A percentile compares a stretch with the other conserved stretches of the same genome.
phyloP scores from a whole-genome alignment of 2,329 filamentous ascomycete species.

The Fusarium kyushuense region DNA sequence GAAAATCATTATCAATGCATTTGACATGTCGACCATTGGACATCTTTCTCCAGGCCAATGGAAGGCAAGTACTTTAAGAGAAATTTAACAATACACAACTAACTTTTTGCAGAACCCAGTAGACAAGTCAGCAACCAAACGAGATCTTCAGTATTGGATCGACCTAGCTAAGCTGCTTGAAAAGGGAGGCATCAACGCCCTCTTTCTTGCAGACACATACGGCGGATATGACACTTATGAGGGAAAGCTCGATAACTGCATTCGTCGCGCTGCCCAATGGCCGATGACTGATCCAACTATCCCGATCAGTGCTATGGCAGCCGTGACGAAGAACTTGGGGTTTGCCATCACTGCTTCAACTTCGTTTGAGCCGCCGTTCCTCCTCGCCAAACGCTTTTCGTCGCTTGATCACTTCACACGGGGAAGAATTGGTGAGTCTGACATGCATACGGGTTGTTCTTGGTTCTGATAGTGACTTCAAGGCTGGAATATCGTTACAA shows the following conservation, averaged over 20 bases:
- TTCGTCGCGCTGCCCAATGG: conserved; percentile 72
- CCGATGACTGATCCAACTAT: conserved; percentile 74
- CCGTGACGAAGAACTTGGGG: conserved; percentile 71
- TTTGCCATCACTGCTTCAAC: conserved; percentile 74
- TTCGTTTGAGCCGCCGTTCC: conserved; percentile 71
- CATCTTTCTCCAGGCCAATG: conserved; percentile 75
- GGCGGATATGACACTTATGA: conserved; percentile 74
- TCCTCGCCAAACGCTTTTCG: conserved; percentile 72
- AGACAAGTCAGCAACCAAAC: conserved; percentile 71
- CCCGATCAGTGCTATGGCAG: conserved; percentile 74
- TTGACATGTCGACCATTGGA: conserved; percentile 74
- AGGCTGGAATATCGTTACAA: conserved; percentile 76
- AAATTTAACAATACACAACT: accelerated
- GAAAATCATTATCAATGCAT: conserved; percentile 70
- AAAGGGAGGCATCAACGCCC: conserved; percentile 70
- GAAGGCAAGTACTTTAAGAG: conserved; percentile 60
- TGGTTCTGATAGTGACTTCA: background rate
- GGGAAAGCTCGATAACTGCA: conserved; percentile 69
- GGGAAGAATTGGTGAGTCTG: conserved; percentile 59
- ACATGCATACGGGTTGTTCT: accelerated
- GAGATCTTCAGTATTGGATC: conserved; percentile 72
- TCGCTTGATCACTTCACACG: conserved; percentile 72
- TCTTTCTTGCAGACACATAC: conserved; percentile 76
- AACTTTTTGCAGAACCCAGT: conserved; percentile 62
- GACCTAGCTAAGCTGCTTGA: conserved; percentile 73